A percentile compares a stretch with the other conserved stretches of the same genome.
Evolutionary conservation across 345 rosid species (phyloP).

Genomic region (Euphorbia lathyris): DNA sequence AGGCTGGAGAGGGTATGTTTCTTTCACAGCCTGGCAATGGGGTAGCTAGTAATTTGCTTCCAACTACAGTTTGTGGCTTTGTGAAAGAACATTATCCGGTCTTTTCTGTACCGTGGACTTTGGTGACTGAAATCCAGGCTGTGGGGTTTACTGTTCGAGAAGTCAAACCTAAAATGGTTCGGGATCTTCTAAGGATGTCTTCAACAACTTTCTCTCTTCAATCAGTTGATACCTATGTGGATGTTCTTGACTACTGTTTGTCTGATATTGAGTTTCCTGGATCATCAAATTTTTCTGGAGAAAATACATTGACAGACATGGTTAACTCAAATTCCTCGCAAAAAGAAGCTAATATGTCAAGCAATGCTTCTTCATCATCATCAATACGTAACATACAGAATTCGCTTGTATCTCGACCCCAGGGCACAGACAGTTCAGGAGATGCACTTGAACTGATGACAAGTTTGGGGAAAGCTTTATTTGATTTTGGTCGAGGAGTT

Average conservation of each 20-base stretch:
- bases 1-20: constrained; percentile 95
- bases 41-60: constrained; percentile 72
- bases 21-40: constrained; percentile 85
- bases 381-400: constrained; percentile 30
- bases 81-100: constrained; percentile 94
- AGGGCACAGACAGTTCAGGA: constrained; percentile 60
- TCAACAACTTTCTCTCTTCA: constrained; percentile 70
- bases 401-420: constrained; percentile 33
- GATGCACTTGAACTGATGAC: constrained; percentile 96
- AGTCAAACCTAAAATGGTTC: constrained; percentile 93
- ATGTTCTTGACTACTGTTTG: constrained; percentile 88
- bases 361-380: constrained; percentile 32
- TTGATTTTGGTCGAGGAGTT: constrained; percentile 88
- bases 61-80: constrained; percentile 88
- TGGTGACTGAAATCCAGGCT: constrained; percentile 80
- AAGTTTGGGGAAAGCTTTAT: constrained; percentile 80
- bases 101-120: constrained; percentile 89
- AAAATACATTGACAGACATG: constrained; percentile 26
- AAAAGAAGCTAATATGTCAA: constrained; percentile 33
- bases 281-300: constrained; percentile 33
- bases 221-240: constrained; percentile 79
- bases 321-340: constrained; percentile 17
- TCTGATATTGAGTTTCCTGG: constrained; percentile 66
- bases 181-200: constrained; percentile 65
- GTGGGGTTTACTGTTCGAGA: constrained; percentile 66